A percentile compares a stretch with the other conserved stretches of the same genome.
Evolutionary conservation across 2,329 filamentous ascomycete species (phyloP).

Genomic region (Gnomoniopsis smithogilvyi): DNA sequence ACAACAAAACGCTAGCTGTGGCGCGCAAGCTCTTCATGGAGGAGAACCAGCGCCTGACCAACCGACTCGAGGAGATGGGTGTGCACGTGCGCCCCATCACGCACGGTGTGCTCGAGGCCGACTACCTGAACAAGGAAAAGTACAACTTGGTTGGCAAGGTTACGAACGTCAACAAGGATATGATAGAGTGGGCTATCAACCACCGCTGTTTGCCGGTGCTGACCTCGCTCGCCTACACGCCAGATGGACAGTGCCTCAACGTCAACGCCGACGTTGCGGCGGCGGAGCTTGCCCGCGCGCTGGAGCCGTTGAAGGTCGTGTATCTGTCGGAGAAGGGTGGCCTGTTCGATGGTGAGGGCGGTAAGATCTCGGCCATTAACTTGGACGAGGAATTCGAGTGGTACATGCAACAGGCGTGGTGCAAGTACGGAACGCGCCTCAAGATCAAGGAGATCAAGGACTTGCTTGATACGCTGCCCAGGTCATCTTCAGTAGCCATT

Average conservation of each 20-base stretch:
- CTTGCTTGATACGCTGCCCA: slow-evolving; percentile 80
- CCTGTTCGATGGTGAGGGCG: slow-evolving; percentile 85
- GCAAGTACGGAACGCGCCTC: slow-evolving; percentile 86
- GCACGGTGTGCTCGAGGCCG: slow-evolving; percentile 83
- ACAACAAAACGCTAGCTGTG: slow-evolving; percentile 89
- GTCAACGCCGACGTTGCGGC: slow-evolving; percentile 98
- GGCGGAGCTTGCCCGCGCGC: slow-evolving; percentile 81
- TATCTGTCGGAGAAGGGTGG: slow-evolving; percentile 99
- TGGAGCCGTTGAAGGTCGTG: slow-evolving; percentile 95
- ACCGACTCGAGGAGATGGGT: slow-evolving; percentile 85
- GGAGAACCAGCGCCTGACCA: slow-evolving; percentile 89
- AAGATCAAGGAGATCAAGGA: slow-evolving; percentile 99
- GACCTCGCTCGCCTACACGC: slow-evolving; percentile 93
- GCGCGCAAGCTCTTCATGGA: slow-evolving; percentile 91
- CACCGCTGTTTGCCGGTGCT: slow-evolving; percentile 90
- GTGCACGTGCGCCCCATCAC: slow-evolving; percentile 87
- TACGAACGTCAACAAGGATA: slow-evolving; percentile 83
- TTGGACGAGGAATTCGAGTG: slow-evolving; percentile 93
- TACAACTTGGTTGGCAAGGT: slow-evolving; percentile 96
- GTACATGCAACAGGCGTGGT: slow-evolving; percentile 92
- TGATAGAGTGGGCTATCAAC: slow-evolving; percentile 87
- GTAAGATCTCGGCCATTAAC: slow-evolving; percentile 97
- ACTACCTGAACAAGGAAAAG: slow-evolving; percentile 95
- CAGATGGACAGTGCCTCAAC: slow-evolving; percentile 89
- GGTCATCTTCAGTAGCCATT: slow-evolving; percentile 92